Conservation (phyloP, 257 asterid genomes). For the Vinca minor region DNA sequence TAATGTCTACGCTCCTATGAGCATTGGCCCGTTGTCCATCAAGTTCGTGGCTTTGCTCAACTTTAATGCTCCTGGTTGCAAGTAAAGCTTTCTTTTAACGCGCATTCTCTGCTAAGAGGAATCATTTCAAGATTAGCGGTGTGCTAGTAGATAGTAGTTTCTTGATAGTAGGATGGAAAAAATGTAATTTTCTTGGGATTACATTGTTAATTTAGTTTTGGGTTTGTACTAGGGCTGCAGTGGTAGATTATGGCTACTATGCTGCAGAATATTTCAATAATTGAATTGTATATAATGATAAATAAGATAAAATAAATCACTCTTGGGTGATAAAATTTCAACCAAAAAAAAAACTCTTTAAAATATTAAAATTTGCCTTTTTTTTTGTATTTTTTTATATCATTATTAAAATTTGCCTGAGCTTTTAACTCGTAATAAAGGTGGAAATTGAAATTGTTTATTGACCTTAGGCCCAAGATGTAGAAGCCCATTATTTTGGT, state of each 20-base stretch:
- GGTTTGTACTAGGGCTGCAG: neutral
- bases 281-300: neutral
- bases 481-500: no score
- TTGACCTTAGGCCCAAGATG: no score
- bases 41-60: constrained; percentile 64
- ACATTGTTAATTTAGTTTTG: neutral
- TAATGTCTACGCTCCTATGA: constrained; percentile 31
- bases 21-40: constrained; percentile 49
- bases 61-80: constrained; percentile 51
- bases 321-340: no score
- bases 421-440: no score
- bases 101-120: constrained; percentile 1
- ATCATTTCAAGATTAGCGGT: neutral
- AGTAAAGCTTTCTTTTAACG: constrained; percentile 15
- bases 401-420: no score
- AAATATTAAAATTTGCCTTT: no score
- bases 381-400: no score
- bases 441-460: no score
- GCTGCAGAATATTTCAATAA: neutral
- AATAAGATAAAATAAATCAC: no score
- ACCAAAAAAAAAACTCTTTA: no score
- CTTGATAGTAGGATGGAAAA: no score
- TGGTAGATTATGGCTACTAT: neutral
- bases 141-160: neutral
- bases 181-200: no score